These are phyloP conservation scores for Senna siamea DNA, from an alignment of 306 rosid genomes.

Conservation along the genomic window DNA sequence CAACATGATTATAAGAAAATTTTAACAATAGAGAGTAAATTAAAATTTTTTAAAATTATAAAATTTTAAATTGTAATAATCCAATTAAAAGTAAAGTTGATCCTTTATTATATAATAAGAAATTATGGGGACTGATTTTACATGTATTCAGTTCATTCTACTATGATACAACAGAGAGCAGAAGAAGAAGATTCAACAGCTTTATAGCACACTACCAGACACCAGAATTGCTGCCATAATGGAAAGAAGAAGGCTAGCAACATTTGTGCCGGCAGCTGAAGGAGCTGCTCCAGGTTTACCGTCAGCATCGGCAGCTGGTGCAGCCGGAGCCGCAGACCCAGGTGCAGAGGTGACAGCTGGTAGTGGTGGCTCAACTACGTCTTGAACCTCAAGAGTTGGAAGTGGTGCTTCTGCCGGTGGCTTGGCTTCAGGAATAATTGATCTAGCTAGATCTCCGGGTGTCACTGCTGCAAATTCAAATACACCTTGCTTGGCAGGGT, in stretches of 20 bases:
- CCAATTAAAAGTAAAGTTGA: too few species aligned
- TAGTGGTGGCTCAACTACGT: constrained; percentile 82
- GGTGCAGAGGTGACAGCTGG: constrained; percentile 51
- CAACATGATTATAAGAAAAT: too few species aligned
- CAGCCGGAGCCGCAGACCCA: not conserved
- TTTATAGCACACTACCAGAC: constrained; percentile 34
- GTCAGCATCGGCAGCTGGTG: not conserved
- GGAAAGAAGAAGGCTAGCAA: constrained; percentile 43
- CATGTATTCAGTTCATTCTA: too few species aligned
- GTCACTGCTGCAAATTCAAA: constrained; percentile 44
- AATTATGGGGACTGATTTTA: too few species aligned
- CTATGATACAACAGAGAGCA: too few species aligned
- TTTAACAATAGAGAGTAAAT: too few species aligned
- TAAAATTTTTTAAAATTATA: too few species aligned
- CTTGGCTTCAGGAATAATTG: constrained; percentile 17
- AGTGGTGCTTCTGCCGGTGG: constrained; percentile 55
- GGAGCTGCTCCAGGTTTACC: too few species aligned
- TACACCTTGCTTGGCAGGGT: not conserved
- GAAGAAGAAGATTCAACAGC: not conserved
- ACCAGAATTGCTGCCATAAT: constrained; percentile 37
- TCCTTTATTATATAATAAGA: too few species aligned
- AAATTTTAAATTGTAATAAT: too few species aligned
- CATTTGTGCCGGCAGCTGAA: constrained; percentile 48
- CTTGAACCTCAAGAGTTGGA: constrained; percentile 48
- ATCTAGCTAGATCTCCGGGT: constrained; percentile 46